Conservation (phyloP, 208 protist genomes). For the Leishmania lainsoni region DNA sequence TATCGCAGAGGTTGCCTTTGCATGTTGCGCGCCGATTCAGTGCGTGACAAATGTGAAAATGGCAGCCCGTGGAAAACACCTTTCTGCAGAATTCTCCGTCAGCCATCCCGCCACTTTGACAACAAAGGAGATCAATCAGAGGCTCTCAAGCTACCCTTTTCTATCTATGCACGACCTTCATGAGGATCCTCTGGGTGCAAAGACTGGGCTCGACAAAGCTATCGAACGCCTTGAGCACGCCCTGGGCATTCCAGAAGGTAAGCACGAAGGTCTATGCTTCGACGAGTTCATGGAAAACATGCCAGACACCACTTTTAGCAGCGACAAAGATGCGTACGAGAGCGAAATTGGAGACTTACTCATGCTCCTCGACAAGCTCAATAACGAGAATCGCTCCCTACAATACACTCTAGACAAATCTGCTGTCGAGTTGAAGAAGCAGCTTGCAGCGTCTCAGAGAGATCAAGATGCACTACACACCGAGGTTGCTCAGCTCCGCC, state of each 20-base stretch:
- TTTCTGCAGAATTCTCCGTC: conserved; percentile 43
- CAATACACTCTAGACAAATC: conserved; percentile 56
- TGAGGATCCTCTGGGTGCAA: conserved; percentile 19
- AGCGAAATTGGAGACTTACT: conserved; percentile 69
- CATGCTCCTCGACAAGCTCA: conserved; percentile 49
- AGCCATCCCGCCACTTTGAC: conserved; percentile 30
- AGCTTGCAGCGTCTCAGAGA: conserved; percentile 42
- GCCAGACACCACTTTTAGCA: conserved; percentile 25
- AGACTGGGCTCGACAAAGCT: conserved; percentile 52
- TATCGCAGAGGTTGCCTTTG: conserved; percentile 32
- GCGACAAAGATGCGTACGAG: conserved; percentile 66
- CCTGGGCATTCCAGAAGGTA: conserved; percentile 33
- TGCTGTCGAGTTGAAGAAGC: conserved; percentile 44
- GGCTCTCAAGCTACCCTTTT: conserved; percentile 36
- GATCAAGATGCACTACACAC: conserved; percentile 38
- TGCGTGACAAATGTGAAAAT: conserved; percentile 35
- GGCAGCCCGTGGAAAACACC: conserved; percentile 12
- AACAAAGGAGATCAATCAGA: conserved; percentile 29
- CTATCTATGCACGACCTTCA: conserved; percentile 41
- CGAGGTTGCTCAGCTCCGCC: conserved; percentile 45
- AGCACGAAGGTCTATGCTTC: conserved; percentile 48
- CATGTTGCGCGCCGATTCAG: conserved; percentile 38
- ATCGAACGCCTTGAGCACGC: conserved; percentile 44
- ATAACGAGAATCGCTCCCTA: conserved; percentile 59
- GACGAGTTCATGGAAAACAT: conserved; percentile 53